Conservation (phyloP, 345 rosid species). For the Boechera retrofracta region DNA sequence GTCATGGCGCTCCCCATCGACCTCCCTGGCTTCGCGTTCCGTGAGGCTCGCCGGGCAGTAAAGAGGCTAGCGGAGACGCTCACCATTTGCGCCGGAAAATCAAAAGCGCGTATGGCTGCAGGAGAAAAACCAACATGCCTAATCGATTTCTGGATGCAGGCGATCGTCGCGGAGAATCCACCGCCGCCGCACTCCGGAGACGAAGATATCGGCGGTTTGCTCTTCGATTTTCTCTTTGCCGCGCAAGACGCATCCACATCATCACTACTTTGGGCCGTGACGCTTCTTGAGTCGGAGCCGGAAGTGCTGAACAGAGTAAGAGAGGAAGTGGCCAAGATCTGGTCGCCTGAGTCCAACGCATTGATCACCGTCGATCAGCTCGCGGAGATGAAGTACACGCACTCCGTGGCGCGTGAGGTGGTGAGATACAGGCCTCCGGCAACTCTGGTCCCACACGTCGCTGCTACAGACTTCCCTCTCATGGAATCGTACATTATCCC, state of each 20-base stretch:
- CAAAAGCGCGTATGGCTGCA: constrained; percentile 58
- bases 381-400: constrained; percentile 80
- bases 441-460: constrained; percentile 85
- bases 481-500: constrained; percentile 76
- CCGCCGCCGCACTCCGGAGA: constrained; percentile 56
- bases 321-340: constrained; percentile 62
- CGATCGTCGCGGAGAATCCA: constrained; percentile 47
- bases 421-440: constrained; percentile 80
- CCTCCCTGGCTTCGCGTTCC: constrained; percentile 76
- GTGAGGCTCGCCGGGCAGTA: constrained; percentile 70
- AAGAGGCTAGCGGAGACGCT: constrained; percentile 59
- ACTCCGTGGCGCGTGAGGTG: constrained; percentile 88
- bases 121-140: constrained; percentile 70
- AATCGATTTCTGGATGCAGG: constrained; percentile 88
- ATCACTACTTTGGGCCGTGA: constrained; percentile 80
- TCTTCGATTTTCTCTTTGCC: constrained; percentile 84
- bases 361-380: constrained; percentile 67
- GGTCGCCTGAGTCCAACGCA: constrained; percentile 72
- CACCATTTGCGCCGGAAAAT: constrained; percentile 50
- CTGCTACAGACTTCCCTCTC: constrained; percentile 63
- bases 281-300: constrained; percentile 78
- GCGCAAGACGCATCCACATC: constrained; percentile 95
- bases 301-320: constrained; percentile 65
- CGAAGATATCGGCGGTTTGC: constrained; percentile 64
- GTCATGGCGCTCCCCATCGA: constrained; percentile 75